These are phyloP conservation scores for Amborella trichopoda DNA, from an alignment of 164 flowering plant genomes.

Conservation along the genomic window DNA sequence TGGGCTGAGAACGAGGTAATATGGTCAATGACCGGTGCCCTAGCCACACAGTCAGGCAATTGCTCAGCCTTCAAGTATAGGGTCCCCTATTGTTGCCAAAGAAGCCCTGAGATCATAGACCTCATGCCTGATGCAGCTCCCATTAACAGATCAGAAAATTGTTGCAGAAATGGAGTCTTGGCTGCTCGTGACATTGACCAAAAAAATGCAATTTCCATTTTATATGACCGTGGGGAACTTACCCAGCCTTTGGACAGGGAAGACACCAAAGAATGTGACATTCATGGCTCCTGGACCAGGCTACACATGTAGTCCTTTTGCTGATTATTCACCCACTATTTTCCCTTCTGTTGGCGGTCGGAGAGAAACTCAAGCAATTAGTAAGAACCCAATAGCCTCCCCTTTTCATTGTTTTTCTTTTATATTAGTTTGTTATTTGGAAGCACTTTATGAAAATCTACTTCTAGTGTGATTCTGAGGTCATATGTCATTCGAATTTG, in stretches of 20 bases:
- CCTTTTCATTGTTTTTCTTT: too few species aligned
- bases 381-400: constrained; percentile 37
- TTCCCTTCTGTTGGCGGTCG: constrained; percentile 22
- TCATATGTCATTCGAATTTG: too few species aligned
- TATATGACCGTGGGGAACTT: constrained; percentile 35
- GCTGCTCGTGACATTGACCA: constrained; percentile 31
- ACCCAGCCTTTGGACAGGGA: constrained; percentile 6
- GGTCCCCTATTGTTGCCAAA: constrained; percentile 38
- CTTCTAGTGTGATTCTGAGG: too few species aligned
- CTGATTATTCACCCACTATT: constrained; percentile 29
- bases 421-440: too few species aligned
- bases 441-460: too few species aligned
- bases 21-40: constrained; percentile 48
- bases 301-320: constrained; percentile 34
- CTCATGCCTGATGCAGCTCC: constrained; percentile 23
- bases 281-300: constrained; percentile 53
- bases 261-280: constrained; percentile 29
- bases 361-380: constrained; percentile 38
- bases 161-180: constrained; percentile 41
- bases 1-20: constrained; percentile 43
- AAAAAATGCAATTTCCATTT: constrained; percentile 34
- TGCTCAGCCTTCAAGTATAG: constrained; percentile 29
- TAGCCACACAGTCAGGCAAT: constrained; percentile 39
- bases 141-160: constrained; percentile 25
- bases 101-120: constrained; percentile 31